Evolutionary conservation across 2,329 filamentous ascomycete genomes (phyloP), one percentile per base, ranked within the genome.

Genomic region (Tolypocladium pustulatum): DNA sequence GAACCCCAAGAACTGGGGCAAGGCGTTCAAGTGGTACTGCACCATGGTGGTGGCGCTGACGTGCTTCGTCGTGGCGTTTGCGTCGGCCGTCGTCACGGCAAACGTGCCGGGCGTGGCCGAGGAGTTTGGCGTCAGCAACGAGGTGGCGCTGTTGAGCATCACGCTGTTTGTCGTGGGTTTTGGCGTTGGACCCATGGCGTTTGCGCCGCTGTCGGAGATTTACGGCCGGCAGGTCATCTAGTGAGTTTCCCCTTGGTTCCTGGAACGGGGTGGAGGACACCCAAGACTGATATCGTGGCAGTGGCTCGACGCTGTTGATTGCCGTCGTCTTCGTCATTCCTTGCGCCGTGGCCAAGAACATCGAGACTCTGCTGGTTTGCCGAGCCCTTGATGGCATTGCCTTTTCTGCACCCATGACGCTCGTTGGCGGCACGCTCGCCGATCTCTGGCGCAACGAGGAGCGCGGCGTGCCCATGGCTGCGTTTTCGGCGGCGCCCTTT

Each of bases 371-470:
- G 9, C 77, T 95, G 7, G 85, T 90, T 32, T 90, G 86, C 68
- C 84, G 90, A 61, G 77, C 85, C 53, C 89, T 95, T 60, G 90
- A 91, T 62, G 90, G 90, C 53, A 90, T 94, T 58, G 88, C 88
- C 7, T 93, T 93, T 69, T 91, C 87, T 13, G 90, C 90, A 0
- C 90, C 90, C 2, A 93, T 95, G 87, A 93, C 90, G 0, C 79
- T 94, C 1, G 90, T 92, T 10, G 90, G 90, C 51, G 90, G 90
- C 10, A 93, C 89, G 0, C 74, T 95, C 7, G 88, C 90, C 13
- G 90, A 95, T 74, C 72, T 94, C n/a, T 95, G 89, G 89, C 84
- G 76, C 60, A 90, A 86, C 56, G 90, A 94, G 69, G 90, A 95
- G 73, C 82, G 90, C 57, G 90, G 90, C 66, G 87, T 94, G 1